These are phyloP conservation scores for Colletotrichum gigasporum DNA, from an alignment of 2,329 filamentous ascomycete genomes.

Conservation along the genomic window DNA sequence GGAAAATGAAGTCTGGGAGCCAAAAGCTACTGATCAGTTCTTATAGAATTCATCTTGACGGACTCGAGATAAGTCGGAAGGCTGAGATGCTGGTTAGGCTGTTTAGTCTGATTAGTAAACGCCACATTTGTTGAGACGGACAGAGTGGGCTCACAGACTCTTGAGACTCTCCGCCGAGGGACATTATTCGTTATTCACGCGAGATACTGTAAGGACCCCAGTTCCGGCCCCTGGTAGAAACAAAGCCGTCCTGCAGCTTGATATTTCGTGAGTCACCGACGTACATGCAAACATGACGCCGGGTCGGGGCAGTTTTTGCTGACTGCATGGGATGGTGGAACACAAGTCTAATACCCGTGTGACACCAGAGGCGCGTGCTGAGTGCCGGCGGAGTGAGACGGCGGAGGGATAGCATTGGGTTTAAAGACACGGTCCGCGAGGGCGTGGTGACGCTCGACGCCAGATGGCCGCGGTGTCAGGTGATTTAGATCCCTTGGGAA, in stretches of 20 bases:
- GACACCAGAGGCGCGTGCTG: not conserved
- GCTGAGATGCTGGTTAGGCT: not conserved
- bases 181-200: no score
- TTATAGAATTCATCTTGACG: not conserved
- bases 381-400: not conserved
- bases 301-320: not conserved
- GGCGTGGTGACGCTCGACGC: not conserved
- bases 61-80: not conserved
- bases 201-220: not conserved
- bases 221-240: no score
- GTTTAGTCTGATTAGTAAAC: constrained; percentile 5
- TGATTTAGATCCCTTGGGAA: not conserved
- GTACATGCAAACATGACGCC: not conserved
- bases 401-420: not conserved
- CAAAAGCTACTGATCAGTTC: not conserved
- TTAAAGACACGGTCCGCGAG: not conserved
- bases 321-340: not conserved
- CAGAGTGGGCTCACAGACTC: not conserved
- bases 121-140: constrained; percentile 14
- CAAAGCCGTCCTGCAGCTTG: no score
- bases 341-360: not conserved
- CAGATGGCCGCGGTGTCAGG: not conserved
- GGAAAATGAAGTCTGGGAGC: not conserved
- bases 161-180: no score
- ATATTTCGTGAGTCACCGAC: not conserved